Percentiles rank a stretch among this genome's conserved stretches.
phyloP scores from a whole-genome alignment of 1,139 yeast species.

The Suhomyces atakaporum region DNA sequence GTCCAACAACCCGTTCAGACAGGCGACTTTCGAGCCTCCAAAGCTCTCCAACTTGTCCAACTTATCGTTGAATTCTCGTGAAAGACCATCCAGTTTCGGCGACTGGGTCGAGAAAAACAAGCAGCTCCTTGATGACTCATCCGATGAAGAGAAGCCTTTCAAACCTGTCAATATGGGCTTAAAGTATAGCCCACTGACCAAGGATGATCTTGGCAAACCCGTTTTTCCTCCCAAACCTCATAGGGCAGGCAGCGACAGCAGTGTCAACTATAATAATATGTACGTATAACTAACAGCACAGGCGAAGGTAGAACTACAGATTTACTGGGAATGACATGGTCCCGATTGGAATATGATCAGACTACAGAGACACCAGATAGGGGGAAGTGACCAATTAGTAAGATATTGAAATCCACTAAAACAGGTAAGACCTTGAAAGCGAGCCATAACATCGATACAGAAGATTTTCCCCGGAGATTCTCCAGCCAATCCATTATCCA shows the following conservation, averaged over 20 bases:
- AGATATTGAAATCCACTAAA: no score
- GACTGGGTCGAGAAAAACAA: slow-evolving; percentile 55
- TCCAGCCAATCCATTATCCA: no score
- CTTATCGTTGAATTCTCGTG: slow-evolving; percentile 14
- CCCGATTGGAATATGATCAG: no score
- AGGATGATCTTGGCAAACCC: slow-evolving; percentile 19
- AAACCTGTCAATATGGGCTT: slow-evolving; percentile 13
- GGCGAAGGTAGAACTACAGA: no score
- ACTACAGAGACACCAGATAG: no score
- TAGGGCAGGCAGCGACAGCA: slow-evolving; percentile 43
- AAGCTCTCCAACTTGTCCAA: slow-evolving; percentile 12
- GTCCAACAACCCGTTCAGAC: slow-evolving; percentile 61
- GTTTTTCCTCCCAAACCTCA: slow-evolving; percentile 31
- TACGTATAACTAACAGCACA: slow-evolving; percentile 23
- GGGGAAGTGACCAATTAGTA: no score
- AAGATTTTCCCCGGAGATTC: no score
- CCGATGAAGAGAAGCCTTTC: slow-evolving; percentile 39
- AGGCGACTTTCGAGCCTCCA: slow-evolving; percentile 13
- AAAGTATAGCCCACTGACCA: slow-evolving; percentile 9
- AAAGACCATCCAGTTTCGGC: slow-evolving; percentile 36
- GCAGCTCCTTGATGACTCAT: slow-evolving; percentile 42
- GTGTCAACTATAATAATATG: slow-evolving; percentile 38
- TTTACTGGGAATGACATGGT: no score
- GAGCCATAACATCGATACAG: no score
- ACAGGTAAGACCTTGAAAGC: no score